phyloP scores from a whole-genome alignment of 2,329 filamentous ascomycete genomes.

The Immersiporthe knoxdaviesiana region DNA sequence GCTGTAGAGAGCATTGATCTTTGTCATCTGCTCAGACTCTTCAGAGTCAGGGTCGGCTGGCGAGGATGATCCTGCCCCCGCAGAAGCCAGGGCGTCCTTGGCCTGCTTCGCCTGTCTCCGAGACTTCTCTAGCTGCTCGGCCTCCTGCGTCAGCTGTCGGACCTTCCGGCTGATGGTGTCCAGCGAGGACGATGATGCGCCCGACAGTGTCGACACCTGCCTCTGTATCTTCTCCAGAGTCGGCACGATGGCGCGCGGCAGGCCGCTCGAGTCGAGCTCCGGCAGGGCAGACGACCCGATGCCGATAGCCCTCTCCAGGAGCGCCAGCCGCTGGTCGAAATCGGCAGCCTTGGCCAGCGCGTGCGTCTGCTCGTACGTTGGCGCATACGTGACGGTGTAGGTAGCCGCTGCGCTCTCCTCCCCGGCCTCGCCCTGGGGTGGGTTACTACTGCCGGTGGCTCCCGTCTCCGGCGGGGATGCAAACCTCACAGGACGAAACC shows the following conservation, averaged over 20 bases:
- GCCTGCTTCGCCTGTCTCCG: constrained; percentile 64
- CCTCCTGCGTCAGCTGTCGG: constrained; percentile 71
- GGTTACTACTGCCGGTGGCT: constrained; percentile 19
- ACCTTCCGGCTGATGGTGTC: constrained; percentile 73
- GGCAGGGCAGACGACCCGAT: constrained; percentile 71
- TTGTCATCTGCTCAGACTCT: constrained; percentile 74
- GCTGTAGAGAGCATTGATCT: constrained; percentile 90
- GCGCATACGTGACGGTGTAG: constrained; percentile 68
- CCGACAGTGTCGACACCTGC: constrained; percentile 75
- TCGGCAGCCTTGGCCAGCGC: constrained; percentile 80
- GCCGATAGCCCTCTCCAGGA: constrained; percentile 81
- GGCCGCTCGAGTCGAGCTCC: constrained; percentile 59
- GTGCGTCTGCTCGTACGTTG: constrained; percentile 67
- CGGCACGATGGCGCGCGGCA: constrained; percentile 74
- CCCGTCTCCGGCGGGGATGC: constrained; percentile 31
- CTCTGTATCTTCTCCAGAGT: constrained; percentile 80
- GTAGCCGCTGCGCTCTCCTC: constrained; percentile 46
- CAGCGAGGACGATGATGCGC: constrained; percentile 72
- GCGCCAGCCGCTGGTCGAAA: constrained; percentile 79
- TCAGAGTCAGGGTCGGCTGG: constrained; percentile 44
- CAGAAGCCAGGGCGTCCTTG: constrained; percentile 59
- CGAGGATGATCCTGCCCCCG: constrained; percentile 37
- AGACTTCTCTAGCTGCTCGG: constrained; percentile 70
- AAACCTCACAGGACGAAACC: constrained; percentile 32
- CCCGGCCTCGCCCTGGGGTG: constrained; percentile 35